These are phyloP conservation scores for Fraxinus quadrangulata DNA, from an alignment of 257 asterid species.

Conservation along the genomic window DNA sequence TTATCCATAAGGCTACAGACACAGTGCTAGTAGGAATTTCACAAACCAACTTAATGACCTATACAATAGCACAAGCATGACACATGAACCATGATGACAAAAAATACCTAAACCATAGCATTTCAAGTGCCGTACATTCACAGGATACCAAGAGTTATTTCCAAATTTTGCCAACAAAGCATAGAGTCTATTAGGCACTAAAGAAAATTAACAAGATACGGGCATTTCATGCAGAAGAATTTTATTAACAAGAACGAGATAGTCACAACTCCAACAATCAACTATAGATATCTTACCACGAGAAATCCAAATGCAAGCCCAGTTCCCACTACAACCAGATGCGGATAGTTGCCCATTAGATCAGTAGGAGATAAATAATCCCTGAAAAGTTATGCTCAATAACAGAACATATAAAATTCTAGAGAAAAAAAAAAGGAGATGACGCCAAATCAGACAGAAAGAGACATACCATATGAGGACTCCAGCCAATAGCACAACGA, in stretches of 20 bases:
- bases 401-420: constrained; percentile 18
- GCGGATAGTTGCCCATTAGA: constrained; percentile 67
- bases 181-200: neutral
- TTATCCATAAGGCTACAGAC: constrained; percentile 15
- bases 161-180: neutral
- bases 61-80: neutral
- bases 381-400: constrained; percentile 51
- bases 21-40: constrained; percentile 14
- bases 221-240: neutral
- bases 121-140: neutral
- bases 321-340: constrained; percentile 64
- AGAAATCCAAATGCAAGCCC: constrained; percentile 96
- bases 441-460: constrained; percentile 18
- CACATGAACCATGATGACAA: neutral
- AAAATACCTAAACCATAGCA: constrained; percentile 3
- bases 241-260: neutral
- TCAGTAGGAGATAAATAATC: constrained; percentile 79
- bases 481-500: constrained; percentile 69
- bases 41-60: constrained; percentile 6
- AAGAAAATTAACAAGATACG: neutral
- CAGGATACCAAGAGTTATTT: neutral
- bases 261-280: constrained; percentile 1
- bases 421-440: neutral
- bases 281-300: constrained; percentile 62
- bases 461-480: constrained; percentile 68